Conservation (phyloP, 2,329 filamentous ascomycete genomes). For the Neonectria neomacrospora region DNA sequence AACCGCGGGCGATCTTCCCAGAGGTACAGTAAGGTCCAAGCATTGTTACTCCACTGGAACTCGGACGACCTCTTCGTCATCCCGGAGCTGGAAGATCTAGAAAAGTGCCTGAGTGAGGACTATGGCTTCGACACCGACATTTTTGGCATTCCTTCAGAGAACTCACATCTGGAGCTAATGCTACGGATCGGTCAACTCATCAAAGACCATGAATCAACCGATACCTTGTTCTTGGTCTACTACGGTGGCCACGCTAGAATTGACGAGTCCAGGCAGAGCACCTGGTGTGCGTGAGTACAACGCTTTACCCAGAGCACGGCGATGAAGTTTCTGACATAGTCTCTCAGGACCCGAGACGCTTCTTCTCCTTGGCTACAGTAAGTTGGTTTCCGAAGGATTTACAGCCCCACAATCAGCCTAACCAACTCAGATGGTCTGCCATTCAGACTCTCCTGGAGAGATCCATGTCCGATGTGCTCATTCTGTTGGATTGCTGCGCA, state of each 20-base stretch:
- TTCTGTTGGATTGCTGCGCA: conserved; percentile 69
- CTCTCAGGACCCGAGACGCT: conserved; percentile 57
- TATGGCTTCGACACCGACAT: conserved; percentile 68
- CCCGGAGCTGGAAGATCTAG: conserved; percentile 66
- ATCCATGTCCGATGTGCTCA: conserved; percentile 67
- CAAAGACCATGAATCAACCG: conserved; percentile 65
- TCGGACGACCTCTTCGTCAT: conserved; percentile 69
- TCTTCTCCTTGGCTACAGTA: conserved; percentile 67
- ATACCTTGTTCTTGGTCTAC: conserved; percentile 68
- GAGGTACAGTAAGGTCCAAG: conserved; percentile 66
- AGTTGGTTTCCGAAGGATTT: conserved; percentile 37
- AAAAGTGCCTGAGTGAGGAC: conserved; percentile 64
- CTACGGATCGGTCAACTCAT: conserved; percentile 66
- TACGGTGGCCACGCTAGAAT: conserved; percentile 70
- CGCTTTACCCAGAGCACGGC: neutral
- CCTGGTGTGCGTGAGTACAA: conserved; percentile 66
- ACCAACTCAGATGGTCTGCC: conserved; percentile 62
- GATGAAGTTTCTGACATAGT: conserved; percentile 19
- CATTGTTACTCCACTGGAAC: conserved; percentile 67
- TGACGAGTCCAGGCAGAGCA: conserved; percentile 68
- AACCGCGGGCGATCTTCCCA: conserved; percentile 64
- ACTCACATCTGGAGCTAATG: conserved; percentile 68
- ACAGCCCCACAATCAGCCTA: conserved; percentile 11
- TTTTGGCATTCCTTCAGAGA: conserved; percentile 68
- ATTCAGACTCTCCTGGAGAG: conserved; percentile 69